phyloP scores from a whole-genome alignment of 805 yeast genomes.

The Saccharomyces kudriavzevii region DNA sequence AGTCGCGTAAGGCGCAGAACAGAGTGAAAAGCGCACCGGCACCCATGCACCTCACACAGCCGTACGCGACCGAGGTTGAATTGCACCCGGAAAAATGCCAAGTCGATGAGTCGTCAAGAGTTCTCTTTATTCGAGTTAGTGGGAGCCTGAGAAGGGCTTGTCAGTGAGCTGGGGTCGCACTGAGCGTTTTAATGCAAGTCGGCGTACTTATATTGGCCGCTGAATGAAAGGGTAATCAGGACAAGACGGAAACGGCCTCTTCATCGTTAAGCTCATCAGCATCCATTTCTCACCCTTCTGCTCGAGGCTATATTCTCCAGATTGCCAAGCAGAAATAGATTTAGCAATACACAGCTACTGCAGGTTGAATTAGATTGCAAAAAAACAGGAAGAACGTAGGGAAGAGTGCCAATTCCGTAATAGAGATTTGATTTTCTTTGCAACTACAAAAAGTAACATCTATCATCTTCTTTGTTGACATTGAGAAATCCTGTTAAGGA shows the following conservation, averaged over 20 bases:
- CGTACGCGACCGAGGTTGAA: background rate
- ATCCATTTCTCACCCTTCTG: background rate
- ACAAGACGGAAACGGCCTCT: background rate
- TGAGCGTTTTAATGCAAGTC: background rate
- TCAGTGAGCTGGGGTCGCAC: background rate
- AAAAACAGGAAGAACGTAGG: background rate
- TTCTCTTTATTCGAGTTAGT: conserved; percentile 4
- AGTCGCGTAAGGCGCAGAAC: background rate
- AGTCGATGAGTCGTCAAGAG: conserved; percentile 1
- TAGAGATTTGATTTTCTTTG: background rate
- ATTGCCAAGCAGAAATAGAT: background rate
- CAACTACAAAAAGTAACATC: background rate
- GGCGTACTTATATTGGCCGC: background rate
- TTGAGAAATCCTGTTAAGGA: background rate
- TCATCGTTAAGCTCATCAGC: background rate
- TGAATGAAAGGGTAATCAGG: background rate
- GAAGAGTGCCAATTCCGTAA: background rate
- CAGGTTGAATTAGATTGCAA: background rate
- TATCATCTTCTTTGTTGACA: background rate
- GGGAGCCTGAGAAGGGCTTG: conserved; percentile 1
- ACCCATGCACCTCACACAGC: background rate
- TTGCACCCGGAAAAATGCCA: conserved; percentile 1
- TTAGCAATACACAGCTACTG: background rate
- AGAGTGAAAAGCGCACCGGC: background rate
- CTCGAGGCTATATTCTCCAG: background rate